Evolutionary conservation across 2,329 filamentous ascomycete species (phyloP), one percentile per base, ranked within the genome.

Genomic region (Leptographium lundbergii): DNA sequence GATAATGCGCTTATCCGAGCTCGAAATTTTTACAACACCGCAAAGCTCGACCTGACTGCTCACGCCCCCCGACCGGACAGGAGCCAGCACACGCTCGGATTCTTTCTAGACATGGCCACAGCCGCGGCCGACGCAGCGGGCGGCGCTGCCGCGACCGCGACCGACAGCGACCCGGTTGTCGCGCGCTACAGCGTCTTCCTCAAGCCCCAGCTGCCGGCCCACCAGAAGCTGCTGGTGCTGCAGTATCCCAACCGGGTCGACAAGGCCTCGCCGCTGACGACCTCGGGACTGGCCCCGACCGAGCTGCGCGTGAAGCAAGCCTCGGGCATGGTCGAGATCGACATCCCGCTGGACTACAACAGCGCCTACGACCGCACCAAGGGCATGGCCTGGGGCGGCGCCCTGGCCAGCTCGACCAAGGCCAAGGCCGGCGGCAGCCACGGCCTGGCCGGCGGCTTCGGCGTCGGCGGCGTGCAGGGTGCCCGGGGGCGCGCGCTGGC

Each of bases 281-380:
- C 19, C 48, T 78, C 81, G 6, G 87, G 88, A 72, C 81, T 81
- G 58, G 77, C 81, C 25, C 88, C 92, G 13, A 76, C 82, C 19
- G 84, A 87, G 66, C 77, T 97, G 67, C 89, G 92, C 65, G 76
- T 96, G 70, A 99, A 97, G 75, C 81, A 86, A 17, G 75, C 80
- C 59, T 82, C 88, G 0, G 91, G 91, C 59, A 88, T 96, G 74
- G 78, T 96, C 59, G 94, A 99, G 73, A 78, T 97, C 57, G 94
- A 99, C 70, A 81, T 96, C n/a, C 89, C 90, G 5, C 77, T 96
- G 66, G 84, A 85, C 75, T 85, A 84, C 62, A 76, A 77, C 59
- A 71, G 71, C 61, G 86, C 89, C 68, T 97, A 96, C 76, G 91
- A 97, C 74, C 81, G 86, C 64, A 81, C 82, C 64, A 91, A 92